These are phyloP conservation scores for Chimonanthus praecox DNA, from an alignment of 164 flowering plant species.

Conservation along the genomic window DNA sequence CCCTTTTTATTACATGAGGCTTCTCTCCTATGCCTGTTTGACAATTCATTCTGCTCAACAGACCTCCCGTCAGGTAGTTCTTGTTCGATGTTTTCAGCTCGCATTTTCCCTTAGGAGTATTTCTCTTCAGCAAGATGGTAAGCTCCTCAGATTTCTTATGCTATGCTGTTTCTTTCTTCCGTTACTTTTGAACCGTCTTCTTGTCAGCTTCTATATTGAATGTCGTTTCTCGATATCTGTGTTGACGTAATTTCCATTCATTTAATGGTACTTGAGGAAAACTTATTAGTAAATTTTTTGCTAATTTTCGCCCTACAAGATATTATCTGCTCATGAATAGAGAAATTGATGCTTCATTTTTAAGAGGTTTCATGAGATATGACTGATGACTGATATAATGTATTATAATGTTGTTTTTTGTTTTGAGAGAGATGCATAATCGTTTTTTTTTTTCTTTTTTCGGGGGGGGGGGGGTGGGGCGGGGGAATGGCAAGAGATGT, in stretches of 20 bases:
- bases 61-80: constrained; percentile 60
- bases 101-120: constrained; percentile 72
- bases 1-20: not conserved
- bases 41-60: constrained; percentile 18
- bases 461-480: too few species aligned
- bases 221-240: too few species aligned
- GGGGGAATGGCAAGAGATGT: too few species aligned
- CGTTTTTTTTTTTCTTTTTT: too few species aligned
- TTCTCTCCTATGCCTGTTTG: not conserved
- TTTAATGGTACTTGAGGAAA: not conserved
- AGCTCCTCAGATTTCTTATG: constrained; percentile 6
- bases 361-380: too few species aligned
- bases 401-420: too few species aligned
- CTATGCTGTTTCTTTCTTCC: not conserved
- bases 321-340: too few species aligned
- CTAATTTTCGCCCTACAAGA: not conserved
- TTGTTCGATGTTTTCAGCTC: constrained; percentile 78
- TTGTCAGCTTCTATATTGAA: too few species aligned
- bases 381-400: not conserved
- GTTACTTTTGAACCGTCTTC: not conserved
- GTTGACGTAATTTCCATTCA: not conserved
- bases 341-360: too few species aligned
- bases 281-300: not conserved
- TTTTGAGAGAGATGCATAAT: too few species aligned
- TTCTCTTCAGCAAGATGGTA: constrained; percentile 66